A percentile compares a stretch with the other conserved stretches of the same genome.
These are phyloP conservation scores for Posidonia oceanica DNA, from an alignment of 116 monocot species.

Conservation along the genomic window DNA sequence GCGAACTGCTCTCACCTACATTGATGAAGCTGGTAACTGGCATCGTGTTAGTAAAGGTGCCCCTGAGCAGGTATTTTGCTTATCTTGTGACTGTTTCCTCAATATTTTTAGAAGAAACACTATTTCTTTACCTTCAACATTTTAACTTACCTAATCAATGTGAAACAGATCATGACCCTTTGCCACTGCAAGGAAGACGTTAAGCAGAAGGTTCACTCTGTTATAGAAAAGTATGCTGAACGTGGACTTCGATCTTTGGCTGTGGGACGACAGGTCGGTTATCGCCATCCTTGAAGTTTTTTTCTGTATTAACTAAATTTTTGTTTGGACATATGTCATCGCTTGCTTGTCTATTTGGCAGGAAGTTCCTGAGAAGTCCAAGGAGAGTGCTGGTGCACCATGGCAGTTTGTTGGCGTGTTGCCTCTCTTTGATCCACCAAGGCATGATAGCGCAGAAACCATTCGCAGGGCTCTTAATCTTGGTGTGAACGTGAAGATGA, in stretches of 20 bases:
- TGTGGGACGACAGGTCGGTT: conserved; percentile 37
- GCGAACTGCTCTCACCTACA: conserved; percentile 47
- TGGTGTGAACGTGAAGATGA: conserved; percentile 20
- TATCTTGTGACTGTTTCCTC: not conserved
- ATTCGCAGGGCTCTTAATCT: conserved; percentile 13
- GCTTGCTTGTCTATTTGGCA: not conserved
- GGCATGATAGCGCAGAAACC: conserved; percentile 14
- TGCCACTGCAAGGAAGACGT: conserved; percentile 57
- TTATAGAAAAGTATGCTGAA: conserved; percentile 75
- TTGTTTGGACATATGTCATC: not conserved
- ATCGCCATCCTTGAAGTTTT: not conserved
- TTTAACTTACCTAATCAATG: not conserved
- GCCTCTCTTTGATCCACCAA: conserved; percentile 73
- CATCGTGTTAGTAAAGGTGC: conserved; percentile 49
- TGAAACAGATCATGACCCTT: conserved; percentile 35
- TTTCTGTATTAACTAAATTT: not conserved
- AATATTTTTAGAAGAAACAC: not conserved
- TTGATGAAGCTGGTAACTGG: conserved; percentile 37
- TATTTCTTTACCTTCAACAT: not conserved
- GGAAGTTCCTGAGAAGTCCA: conserved; percentile 62
- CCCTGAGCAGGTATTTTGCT: conserved; percentile 24
- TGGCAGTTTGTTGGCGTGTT: conserved; percentile 80
- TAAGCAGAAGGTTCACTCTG: conserved; percentile 41
- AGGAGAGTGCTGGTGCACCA: conserved; percentile 49
- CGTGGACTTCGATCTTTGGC: conserved; percentile 81